A percentile compares a stretch with the other conserved stretches of the same genome.
Evolutionary conservation across 345 rosid species (phyloP).

Genomic region (Gossypium anomalum): DNA sequence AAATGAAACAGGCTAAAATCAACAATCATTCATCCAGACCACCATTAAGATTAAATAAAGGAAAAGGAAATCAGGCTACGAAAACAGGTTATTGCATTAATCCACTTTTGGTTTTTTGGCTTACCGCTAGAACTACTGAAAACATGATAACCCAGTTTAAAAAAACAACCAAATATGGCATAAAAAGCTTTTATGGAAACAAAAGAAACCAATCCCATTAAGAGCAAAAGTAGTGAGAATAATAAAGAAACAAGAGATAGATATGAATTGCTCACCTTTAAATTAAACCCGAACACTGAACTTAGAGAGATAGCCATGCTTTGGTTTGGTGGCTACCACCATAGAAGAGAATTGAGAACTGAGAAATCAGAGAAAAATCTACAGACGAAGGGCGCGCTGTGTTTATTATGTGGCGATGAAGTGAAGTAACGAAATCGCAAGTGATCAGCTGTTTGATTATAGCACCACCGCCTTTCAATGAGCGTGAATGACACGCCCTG

Average conservation of each 20-base stretch:
- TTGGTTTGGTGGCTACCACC: not conserved
- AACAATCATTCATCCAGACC: not conserved
- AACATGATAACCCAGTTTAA: not conserved
- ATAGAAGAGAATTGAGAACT: not conserved
- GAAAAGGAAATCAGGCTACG: not conserved
- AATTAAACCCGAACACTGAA: conserved; percentile 5
- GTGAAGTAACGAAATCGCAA: not conserved
- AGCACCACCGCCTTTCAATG: not conserved
- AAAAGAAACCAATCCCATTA: not conserved
- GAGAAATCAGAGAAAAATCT: not conserved
- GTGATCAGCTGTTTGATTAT: conserved; percentile 3
- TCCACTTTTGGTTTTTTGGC: not conserved
- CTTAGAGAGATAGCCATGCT: conserved; percentile 17
- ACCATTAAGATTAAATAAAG: not conserved
- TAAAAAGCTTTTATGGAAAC: not conserved
- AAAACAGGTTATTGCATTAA: conserved; percentile 3
- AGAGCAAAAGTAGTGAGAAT: not conserved
- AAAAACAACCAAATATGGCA: not conserved
- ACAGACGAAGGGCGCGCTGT: not conserved
- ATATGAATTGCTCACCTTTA: not conserved
- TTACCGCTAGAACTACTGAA: not conserved
- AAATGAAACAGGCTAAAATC: not conserved
- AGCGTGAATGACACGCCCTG: conserved; percentile 6
- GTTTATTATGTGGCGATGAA: conserved; percentile 12
- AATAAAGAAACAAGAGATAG: not conserved